Conservation (phyloP, 441 rosid genomes). For the Aquilaria agallochum region DNA sequence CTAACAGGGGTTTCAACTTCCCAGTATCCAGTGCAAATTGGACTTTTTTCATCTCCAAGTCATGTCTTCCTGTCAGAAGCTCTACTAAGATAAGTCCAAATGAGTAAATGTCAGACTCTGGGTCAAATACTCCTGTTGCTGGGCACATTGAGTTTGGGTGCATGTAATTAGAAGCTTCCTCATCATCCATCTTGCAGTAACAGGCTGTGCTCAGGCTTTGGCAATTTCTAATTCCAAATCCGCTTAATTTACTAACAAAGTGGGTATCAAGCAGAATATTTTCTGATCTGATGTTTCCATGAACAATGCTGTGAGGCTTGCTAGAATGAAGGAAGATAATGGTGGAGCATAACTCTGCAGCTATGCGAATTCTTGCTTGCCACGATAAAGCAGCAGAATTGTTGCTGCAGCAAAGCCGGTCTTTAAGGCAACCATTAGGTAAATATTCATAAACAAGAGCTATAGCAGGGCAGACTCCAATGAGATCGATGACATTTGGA, state of each 20-base stretch:
- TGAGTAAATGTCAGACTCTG: slow-evolving; percentile 78
- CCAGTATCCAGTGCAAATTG: slow-evolving; percentile 52
- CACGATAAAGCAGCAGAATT: slow-evolving; percentile 73
- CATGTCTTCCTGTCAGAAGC: slow-evolving; percentile 67
- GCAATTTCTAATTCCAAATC: slow-evolving; percentile 64
- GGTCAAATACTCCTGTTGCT: slow-evolving; percentile 62
- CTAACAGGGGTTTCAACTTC: slow-evolving; percentile 49
- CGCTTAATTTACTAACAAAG: slow-evolving; percentile 66
- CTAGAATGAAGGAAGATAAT: slow-evolving; percentile 79
- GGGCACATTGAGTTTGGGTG: slow-evolving; percentile 59
- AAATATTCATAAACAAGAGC: slow-evolving; percentile 76
- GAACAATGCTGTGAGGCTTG: slow-evolving; percentile 63
- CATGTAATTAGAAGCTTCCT: slow-evolving; percentile 64
- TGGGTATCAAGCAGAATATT: slow-evolving; percentile 74
- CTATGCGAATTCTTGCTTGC: slow-evolving; percentile 69
- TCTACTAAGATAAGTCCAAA: slow-evolving; percentile 74
- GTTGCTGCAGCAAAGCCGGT: slow-evolving; percentile 68
- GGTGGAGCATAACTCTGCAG: slow-evolving; percentile 70
- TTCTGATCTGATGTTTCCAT: slow-evolving; percentile 76
- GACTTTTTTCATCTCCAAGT: slow-evolving; percentile 63
- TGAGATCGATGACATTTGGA: slow-evolving; percentile 72
- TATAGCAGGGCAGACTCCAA: slow-evolving; percentile 86
- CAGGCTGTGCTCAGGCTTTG: slow-evolving; percentile 25
- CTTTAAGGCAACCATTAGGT: slow-evolving; percentile 84
- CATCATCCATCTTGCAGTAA: slow-evolving; percentile 44